Conservation (phyloP, 495 filamentous ascomycete genomes). For the Penicillium cosmopolitanum region DNA sequence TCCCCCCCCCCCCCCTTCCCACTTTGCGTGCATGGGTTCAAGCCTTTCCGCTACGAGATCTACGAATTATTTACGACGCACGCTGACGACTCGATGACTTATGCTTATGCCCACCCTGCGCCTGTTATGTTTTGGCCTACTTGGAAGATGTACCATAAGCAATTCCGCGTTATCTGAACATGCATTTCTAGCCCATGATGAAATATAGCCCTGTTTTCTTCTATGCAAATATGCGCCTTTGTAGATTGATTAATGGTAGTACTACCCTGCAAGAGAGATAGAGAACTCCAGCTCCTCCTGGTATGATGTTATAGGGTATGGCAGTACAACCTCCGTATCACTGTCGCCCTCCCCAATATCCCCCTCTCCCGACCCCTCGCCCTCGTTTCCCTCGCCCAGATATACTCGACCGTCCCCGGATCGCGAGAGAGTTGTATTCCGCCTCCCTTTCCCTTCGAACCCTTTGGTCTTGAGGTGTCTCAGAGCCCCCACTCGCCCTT, state of each 20-base stretch:
- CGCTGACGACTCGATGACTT: slow-evolving; percentile 22
- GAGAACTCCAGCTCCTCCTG: background rate
- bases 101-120: slow-evolving; percentile 23
- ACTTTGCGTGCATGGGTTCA: slow-evolving; percentile 8
- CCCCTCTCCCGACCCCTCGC: slow-evolving; percentile 18
- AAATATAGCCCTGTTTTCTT: slow-evolving; percentile 7
- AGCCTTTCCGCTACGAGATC: slow-evolving; percentile 25
- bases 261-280: background rate
- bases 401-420: slow-evolving; percentile 32
- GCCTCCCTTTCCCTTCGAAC: slow-evolving; percentile 27
- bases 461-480: slow-evolving; percentile 24
- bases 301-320: too few relatives aligned
- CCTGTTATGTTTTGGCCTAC: slow-evolving; percentile 17
- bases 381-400: slow-evolving; percentile 25
- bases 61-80: slow-evolving; percentile 31
- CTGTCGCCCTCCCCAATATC: slow-evolving; percentile 18
- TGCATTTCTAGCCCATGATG: slow-evolving; percentile 13
- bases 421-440: slow-evolving; percentile 40
- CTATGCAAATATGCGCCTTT: slow-evolving; percentile 12
- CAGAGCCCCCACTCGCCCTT: background rate
- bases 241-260: slow-evolving; percentile 11
- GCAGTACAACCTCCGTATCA: slow-evolving; percentile 7
- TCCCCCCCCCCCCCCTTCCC: background rate
- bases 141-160: slow-evolving; percentile 30
- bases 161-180: slow-evolving; percentile 14